Base-by-base conservation (phyloP, 352 stramenopile genomes). In the Pythium brachiatum region DNA sequence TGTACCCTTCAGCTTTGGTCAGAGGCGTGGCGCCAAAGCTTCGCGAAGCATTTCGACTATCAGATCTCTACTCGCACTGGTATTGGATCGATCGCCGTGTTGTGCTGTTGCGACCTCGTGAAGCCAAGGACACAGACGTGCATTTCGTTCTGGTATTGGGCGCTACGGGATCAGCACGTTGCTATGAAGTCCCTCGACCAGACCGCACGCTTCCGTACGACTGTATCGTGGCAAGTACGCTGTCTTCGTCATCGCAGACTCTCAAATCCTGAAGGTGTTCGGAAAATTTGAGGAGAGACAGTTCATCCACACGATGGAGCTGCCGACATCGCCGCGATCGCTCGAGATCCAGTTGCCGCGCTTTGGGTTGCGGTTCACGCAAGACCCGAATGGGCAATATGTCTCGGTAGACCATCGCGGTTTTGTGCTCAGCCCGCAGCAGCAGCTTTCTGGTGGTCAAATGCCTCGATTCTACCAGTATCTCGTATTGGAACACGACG, bases 311-410 rank as follows among this genome's bases (percentile, higher is more conserved):
- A 53, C 66, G 12, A 27, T 58, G 38, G 32, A 34, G 2, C 53
- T 79, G 7, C 32, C 50, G 9, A 66, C 68, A 15, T 26, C 43
- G n/a, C 64, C 68, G 4, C 50, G 52, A 1, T 16, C 43, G 8
- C 20, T 85, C 4, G 73, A 77, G n/a, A 60, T 87, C 46, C 65
- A 77, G 20, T 39, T 87, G 1, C 78, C 78, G 2, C 64, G 80
- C 0, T 87, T 74, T 20, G 70, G 72, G 0, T 36, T 85, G 29
- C 74, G 39, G 0, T 83, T 89, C 65, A 21, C 26, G 3, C 23
- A 80, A 5, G 62, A 77, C 11, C 20, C 27, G 1, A 7, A 34
- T 5, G 38, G 44, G 12, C 39, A 69, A 4, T 51, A 83, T 0
- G 51, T 54, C 9, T 86, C 76, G 1, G 32, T 62, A 9, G 68